phyloP scores from a whole-genome alignment of 2,329 filamentous ascomycete genomes.

The Aspergillus brunneoviolaceus region DNA sequence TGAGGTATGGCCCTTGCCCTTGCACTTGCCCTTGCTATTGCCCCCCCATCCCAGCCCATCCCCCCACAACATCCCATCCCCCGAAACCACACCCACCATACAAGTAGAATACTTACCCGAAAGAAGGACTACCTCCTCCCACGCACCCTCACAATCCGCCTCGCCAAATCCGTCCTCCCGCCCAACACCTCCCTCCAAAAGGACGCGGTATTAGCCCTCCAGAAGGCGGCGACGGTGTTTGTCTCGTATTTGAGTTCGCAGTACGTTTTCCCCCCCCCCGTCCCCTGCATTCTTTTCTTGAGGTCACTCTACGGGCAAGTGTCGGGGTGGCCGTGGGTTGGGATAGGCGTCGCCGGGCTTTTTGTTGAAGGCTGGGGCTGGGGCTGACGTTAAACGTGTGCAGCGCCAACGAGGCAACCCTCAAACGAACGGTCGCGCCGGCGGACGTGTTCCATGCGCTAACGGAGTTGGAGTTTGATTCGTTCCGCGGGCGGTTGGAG shows the following conservation, averaged over 20 bases:
- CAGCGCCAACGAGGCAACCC: constrained; percentile 61
- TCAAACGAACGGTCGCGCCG: constrained; percentile 62
- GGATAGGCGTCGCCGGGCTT: not conserved
- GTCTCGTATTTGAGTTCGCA: constrained; percentile 62
- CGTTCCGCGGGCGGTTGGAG: constrained; percentile 58
- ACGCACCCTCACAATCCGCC: constrained; percentile 60
- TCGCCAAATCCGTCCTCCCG: constrained; percentile 63
- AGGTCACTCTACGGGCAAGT: not conserved
- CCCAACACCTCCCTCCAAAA: constrained; percentile 66
- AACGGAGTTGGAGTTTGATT: constrained; percentile 60
- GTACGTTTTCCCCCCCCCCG: constrained; percentile 39
- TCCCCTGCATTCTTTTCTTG: not conserved
- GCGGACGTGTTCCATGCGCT: constrained; percentile 61
- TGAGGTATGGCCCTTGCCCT: constrained; percentile 30
- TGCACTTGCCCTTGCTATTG: not conserved
- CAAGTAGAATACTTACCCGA: not conserved
- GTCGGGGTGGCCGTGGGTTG: not conserved
- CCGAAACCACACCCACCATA: not conserved
- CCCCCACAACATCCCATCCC: not conserved
- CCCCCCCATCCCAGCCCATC: not conserved
- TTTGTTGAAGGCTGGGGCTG: too few species aligned
- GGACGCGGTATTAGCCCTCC: constrained; percentile 63
- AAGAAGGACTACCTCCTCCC: constrained; percentile 61
- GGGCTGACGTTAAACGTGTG: constrained; percentile 2
- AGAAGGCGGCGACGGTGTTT: constrained; percentile 66